These are phyloP conservation scores for Pyricularia grisea DNA, from an alignment of 2,329 filamentous ascomycete species.

Conservation along the genomic window DNA sequence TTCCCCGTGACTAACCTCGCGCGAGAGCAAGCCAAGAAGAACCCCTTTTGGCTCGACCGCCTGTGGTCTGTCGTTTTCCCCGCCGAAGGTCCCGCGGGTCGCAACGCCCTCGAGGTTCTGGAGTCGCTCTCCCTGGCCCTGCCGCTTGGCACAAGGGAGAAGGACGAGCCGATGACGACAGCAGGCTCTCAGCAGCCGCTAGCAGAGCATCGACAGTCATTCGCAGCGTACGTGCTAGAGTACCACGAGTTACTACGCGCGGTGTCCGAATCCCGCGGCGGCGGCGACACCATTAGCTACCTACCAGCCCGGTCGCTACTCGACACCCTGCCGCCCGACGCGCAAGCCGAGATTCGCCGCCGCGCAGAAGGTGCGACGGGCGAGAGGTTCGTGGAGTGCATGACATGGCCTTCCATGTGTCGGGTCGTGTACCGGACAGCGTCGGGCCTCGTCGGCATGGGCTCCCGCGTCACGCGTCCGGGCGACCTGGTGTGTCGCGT, in stretches of 20 bases:
- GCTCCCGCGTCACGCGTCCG: slow-evolving; percentile 9
- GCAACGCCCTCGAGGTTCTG: slow-evolving; percentile 7
- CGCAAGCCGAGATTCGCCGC: slow-evolving; percentile 8
- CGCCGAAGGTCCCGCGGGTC: background rate
- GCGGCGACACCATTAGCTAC: background rate
- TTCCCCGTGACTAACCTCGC: slow-evolving; percentile 9
- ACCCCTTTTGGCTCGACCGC: slow-evolving; percentile 11
- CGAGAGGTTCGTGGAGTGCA: slow-evolving; percentile 9
- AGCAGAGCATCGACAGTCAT: slow-evolving; percentile 8
- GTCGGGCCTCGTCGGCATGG: slow-evolving; percentile 9
- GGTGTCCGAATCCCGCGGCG: background rate
- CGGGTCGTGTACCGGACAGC: slow-evolving; percentile 10
- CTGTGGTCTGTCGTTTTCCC: slow-evolving; percentile 8
- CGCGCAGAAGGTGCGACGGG: slow-evolving; percentile 8
- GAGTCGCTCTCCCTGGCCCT: slow-evolving; percentile 10
- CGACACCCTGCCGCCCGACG: slow-evolving; percentile 8
- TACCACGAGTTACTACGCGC: slow-evolving; percentile 8
- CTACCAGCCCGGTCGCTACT: slow-evolving; percentile 7
- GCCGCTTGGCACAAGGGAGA: slow-evolving; percentile 9
- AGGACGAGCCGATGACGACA: slow-evolving; percentile 1
- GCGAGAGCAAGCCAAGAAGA: slow-evolving; percentile 8
- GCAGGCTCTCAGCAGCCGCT: slow-evolving; percentile 5
- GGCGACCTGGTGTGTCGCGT: slow-evolving; percentile 11
- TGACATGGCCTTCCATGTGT: slow-evolving; percentile 12
- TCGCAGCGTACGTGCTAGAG: slow-evolving; percentile 10